Percentiles rank a stretch among this genome's conserved stretches.
Evolutionary conservation across 768 basidiomycete species (phyloP).

Genomic region (Gyrodon lividus): DNA sequence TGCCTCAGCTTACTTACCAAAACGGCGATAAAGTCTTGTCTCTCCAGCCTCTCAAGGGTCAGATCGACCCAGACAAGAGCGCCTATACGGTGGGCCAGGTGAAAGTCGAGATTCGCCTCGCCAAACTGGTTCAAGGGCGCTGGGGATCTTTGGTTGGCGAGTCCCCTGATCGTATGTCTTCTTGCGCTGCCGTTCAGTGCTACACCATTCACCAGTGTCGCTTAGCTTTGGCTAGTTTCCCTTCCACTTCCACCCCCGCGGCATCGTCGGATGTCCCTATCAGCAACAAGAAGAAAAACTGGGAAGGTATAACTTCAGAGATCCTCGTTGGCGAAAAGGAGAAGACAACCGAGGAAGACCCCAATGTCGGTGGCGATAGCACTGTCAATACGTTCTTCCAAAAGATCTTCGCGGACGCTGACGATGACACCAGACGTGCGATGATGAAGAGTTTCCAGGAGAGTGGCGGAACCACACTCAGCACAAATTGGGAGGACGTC

Average conservation of each 20-base stretch:
- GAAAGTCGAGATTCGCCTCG: slow-evolving; percentile 83
- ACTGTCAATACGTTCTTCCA: slow-evolving; percentile 89
- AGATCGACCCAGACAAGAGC: slow-evolving; percentile 65
- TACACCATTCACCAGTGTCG: neutral
- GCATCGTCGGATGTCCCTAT: slow-evolving; percentile 32
- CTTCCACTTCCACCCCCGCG: slow-evolving; percentile 35
- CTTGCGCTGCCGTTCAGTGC: neutral
- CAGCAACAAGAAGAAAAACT: slow-evolving; percentile 68
- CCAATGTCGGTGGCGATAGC: slow-evolving; percentile 86
- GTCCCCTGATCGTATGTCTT: slow-evolving; percentile 64
- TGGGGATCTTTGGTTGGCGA: slow-evolving; percentile 82
- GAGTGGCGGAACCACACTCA: slow-evolving; percentile 92
- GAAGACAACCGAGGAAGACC: slow-evolving; percentile 68
- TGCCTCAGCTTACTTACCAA: slow-evolving; percentile 39
- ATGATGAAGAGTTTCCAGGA: slow-evolving; percentile 99
- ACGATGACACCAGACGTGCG: slow-evolving; percentile 87
- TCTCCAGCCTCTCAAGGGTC: slow-evolving; percentile 79
- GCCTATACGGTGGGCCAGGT: slow-evolving; percentile 74
- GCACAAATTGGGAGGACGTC: slow-evolving; percentile 95
- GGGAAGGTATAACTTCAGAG: slow-evolving; percentile 78
- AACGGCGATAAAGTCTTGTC: slow-evolving; percentile 69
- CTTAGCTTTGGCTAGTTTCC: slow-evolving; percentile 22
- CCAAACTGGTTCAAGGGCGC: slow-evolving; percentile 61
- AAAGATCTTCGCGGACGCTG: slow-evolving; percentile 86
- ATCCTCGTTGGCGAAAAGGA: slow-evolving; percentile 72